Conservation (phyloP, 208 protist species). For the Acanthamoeba triangularis region DNA sequence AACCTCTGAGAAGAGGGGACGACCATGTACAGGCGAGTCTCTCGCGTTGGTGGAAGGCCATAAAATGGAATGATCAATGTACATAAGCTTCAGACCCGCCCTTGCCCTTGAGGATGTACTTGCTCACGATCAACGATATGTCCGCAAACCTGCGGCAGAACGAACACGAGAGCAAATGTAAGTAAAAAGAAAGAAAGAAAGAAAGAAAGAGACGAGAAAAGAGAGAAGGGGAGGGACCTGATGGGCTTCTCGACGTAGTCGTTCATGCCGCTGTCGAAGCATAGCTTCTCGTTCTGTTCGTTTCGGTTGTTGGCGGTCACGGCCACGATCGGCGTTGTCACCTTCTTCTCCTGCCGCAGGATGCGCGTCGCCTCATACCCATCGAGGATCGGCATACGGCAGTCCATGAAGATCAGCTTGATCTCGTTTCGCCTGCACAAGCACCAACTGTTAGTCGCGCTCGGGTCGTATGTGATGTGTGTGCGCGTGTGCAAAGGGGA, state of each 20-base stretch:
- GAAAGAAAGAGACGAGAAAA: background rate
- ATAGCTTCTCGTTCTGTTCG: slow-evolving; percentile 60
- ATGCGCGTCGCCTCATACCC: slow-evolving; percentile 72
- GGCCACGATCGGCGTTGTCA: slow-evolving; percentile 50
- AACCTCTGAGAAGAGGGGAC: background rate
- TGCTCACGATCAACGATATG: slow-evolving; percentile 45
- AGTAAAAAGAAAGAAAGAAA: background rate
- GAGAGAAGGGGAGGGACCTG: background rate
- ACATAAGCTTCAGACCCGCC: slow-evolving; percentile 34
- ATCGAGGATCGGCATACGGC: slow-evolving; percentile 67
- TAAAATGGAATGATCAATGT: background rate
- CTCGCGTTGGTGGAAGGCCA: too few relatives aligned
- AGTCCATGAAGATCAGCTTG: slow-evolving; percentile 73
- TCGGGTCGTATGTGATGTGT: too few relatives aligned
- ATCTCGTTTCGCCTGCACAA: slow-evolving; percentile 30
- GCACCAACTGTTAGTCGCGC: background rate
- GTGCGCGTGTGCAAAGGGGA: too few relatives aligned
- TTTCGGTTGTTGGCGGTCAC: slow-evolving; percentile 63
- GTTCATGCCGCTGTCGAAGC: slow-evolving; percentile 62
- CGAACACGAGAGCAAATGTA: background rate
- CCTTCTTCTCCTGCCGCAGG: slow-evolving; percentile 53
- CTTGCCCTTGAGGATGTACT: slow-evolving; percentile 65
- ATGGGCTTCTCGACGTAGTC: slow-evolving; percentile 70
- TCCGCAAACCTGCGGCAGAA: background rate
- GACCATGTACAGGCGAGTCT: too few relatives aligned